Evolutionary conservation across 441 rosid genomes (phyloP).

Genomic region (Pelargonium australe): DNA sequence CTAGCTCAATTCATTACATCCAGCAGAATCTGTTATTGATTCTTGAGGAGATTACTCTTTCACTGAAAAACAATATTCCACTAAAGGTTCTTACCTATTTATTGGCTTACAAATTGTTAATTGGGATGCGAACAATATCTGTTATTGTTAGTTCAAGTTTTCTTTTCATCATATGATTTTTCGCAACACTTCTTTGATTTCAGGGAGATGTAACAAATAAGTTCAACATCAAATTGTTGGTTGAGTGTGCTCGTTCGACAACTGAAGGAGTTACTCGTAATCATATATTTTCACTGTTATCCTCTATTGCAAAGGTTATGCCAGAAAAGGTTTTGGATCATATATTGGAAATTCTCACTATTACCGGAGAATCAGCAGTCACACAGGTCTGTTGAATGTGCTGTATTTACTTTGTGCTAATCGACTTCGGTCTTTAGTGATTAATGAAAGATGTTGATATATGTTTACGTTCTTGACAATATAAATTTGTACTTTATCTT

Average conservation of each 20-base stretch:
- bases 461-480: constrained; percentile 7
- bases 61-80: constrained; percentile 30
- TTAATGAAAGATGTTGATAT: neutral
- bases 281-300: constrained; percentile 58
- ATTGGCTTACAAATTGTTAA: constrained; percentile 14
- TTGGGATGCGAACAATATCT: neutral
- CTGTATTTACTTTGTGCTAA: constrained; percentile 9
- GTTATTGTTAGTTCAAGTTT: constrained; percentile 4
- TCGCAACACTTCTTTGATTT: constrained; percentile 23
- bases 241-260: constrained; percentile 55
- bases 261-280: constrained; percentile 62
- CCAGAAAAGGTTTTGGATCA: constrained; percentile 70
- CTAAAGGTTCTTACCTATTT: constrained; percentile 44
- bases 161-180: constrained; percentile 11
- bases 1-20: constrained; percentile 36
- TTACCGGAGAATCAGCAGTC: constrained; percentile 77
- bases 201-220: constrained; percentile 50
- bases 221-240: constrained; percentile 55
- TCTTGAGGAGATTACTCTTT: constrained; percentile 62
- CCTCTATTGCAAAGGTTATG: constrained; percentile 53
- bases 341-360: constrained; percentile 53
- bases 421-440: neutral
- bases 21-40: constrained; percentile 65
- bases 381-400: constrained; percentile 60
- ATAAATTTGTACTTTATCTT: neutral